These are phyloP conservation scores for Tylopilus rubrobrunneus DNA, from an alignment of 768 basidiomycete species.

Conservation along the genomic window DNA sequence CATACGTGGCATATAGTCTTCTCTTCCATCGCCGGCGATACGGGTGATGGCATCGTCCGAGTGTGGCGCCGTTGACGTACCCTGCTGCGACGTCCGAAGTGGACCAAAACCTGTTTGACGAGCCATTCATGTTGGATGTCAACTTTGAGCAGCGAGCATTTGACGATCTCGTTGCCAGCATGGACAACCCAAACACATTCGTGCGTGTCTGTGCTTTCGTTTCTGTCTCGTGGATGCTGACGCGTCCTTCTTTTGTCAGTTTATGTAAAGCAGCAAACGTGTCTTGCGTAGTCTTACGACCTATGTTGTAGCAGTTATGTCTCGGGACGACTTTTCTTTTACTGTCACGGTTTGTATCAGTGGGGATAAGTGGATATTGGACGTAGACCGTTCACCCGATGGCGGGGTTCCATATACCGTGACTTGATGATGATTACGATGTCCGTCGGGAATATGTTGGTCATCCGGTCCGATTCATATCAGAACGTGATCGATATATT, in stretches of 20 bases:
- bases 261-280: constrained; percentile 16
- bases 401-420: background rate
- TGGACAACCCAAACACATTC: constrained; percentile 30
- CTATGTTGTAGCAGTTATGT: constrained; percentile 1
- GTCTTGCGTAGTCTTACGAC: background rate
- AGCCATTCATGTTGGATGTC: constrained; percentile 30
- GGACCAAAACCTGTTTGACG: constrained; percentile 26
- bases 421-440: background rate
- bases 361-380: constrained; percentile 1
- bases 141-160: constrained; percentile 25
- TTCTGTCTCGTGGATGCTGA: constrained; percentile 8
- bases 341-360: background rate
- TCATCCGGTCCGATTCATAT: constrained; percentile 6
- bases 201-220: constrained; percentile 22
- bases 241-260: constrained; percentile 5
- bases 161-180: constrained; percentile 23
- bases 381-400: constrained; percentile 13
- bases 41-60: too few species aligned
- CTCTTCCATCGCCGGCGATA: too few species aligned
- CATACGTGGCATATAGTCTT: too few species aligned
- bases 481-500: constrained; percentile 7
- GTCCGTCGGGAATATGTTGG: background rate
- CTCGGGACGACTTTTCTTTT: background rate
- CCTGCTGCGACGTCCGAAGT: background rate
- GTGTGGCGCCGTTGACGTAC: background rate